These are phyloP conservation scores for Linnemannia elongata DNA, from an alignment of 192 early-diverging fungal species.

Conservation along the genomic window DNA sequence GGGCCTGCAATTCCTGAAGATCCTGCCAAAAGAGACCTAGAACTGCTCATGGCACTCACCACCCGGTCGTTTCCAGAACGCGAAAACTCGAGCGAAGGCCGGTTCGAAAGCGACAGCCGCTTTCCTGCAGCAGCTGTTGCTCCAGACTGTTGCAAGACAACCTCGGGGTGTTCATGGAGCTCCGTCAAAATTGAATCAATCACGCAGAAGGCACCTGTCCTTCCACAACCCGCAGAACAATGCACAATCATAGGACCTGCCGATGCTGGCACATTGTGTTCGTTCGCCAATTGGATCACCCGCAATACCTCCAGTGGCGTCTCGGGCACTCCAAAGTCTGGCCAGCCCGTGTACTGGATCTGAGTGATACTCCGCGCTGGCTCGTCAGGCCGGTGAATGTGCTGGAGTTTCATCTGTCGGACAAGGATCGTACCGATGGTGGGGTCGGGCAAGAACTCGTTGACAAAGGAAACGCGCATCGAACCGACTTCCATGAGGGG, in stretches of 20 bases:
- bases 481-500: slow-evolving; percentile 62
- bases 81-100: slow-evolving; percentile 54
- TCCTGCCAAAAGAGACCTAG: neutral
- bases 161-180: slow-evolving; percentile 59
- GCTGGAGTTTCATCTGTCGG: slow-evolving; percentile 64
- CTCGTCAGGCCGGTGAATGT: slow-evolving; percentile 22
- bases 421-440: slow-evolving; percentile 70
- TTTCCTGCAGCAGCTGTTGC: slow-evolving; percentile 74
- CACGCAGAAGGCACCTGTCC: slow-evolving; percentile 73
- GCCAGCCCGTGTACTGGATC: slow-evolving; percentile 91
- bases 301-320: slow-evolving; percentile 77
- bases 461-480: slow-evolving; percentile 65
- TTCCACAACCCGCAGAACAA: slow-evolving; percentile 72
- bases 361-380: slow-evolving; percentile 71
- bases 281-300: slow-evolving; percentile 57
- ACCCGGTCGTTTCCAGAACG: slow-evolving; percentile 63
- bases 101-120: slow-evolving; percentile 21
- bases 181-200: slow-evolving; percentile 65
- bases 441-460: slow-evolving; percentile 63
- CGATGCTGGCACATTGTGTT: slow-evolving; percentile 17
- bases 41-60: slow-evolving; percentile 41
- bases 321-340: slow-evolving; percentile 88
- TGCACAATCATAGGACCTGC: slow-evolving; percentile 65
- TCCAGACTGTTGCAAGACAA: slow-evolving; percentile 84
- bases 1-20: neutral